phyloP scores from a whole-genome alignment of 495 filamentous ascomycete genomes.

The Talaromyces stipitatus region DNA sequence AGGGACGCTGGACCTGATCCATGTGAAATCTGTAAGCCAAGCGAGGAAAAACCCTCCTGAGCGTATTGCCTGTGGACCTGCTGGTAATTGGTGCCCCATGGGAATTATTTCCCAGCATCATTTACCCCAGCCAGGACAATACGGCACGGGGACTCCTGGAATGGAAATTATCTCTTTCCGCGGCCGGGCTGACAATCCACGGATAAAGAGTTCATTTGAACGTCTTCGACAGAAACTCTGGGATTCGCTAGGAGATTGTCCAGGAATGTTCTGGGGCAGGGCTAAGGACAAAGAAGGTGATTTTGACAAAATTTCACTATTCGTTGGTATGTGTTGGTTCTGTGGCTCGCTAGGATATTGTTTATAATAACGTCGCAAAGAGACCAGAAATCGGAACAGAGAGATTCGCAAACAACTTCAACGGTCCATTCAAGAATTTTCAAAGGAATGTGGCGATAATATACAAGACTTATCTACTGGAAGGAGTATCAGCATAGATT shows the following conservation, averaged over 20 bases:
- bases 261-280: neutral
- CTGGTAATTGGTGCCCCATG: neutral
- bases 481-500: neutral
- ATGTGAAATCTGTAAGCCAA: constrained; percentile 7
- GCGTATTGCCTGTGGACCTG: neutral
- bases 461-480: constrained; percentile 2
- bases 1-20: neutral
- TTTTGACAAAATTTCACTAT: neutral
- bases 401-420: neutral
- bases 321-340: neutral
- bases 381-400: neutral
- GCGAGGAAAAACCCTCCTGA: neutral
- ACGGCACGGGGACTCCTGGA: neutral
- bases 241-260: neutral
- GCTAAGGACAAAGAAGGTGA: neutral
- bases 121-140: neutral
- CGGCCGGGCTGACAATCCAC: neutral
- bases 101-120: neutral
- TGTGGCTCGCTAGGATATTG: neutral
- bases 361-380: neutral
- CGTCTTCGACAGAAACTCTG: constrained; percentile 1
- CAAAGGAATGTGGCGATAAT: neutral
- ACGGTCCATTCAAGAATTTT: constrained; percentile 8
- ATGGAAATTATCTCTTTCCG: constrained; percentile 2
- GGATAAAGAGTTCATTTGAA: neutral